Evolutionary conservation across 306 rosid species (phyloP), one percentile per base, ranked within the genome.

Genomic region (Inga laurina): DNA sequence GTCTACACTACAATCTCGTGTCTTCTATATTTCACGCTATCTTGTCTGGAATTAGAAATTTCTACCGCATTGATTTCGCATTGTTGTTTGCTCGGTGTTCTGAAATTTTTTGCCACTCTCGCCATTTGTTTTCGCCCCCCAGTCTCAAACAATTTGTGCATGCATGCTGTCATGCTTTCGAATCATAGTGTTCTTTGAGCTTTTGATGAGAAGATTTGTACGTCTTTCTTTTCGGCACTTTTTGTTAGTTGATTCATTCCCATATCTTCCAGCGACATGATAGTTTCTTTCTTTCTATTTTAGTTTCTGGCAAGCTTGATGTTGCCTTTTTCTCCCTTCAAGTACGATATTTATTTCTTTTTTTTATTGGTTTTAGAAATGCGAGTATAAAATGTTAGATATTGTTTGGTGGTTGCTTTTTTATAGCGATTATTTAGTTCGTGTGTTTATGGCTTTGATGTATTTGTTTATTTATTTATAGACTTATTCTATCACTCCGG

Each of bases 71-170:
- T 80, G 65, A 27, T 84, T 79, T 52, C 48, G 49, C 90, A 80
- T 83, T 88, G 78, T 76, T 80, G 84, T 65, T 77, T 59, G 62
- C 68, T 64, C 62, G 67, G 52, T 82, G 34, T 77, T 77, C 4
- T 75, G 82, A 32, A 78, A 59, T 10, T 61, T 78, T n/a, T 73
- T 44, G 18, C 51, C 34, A 75, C 56, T 22, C 56, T 75, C 61
- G 82, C 86, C 80, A 18, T 85, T 76, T 57, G 46, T 54, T 34
- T 57, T 34, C 4, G 9, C 65, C 44, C 83, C 66, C 24, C 5
- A 3, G 11, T 8, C 70, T 65, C 30, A 82, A 65, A 46, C 69
- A 37, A 19, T 73, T 80, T 41, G 7, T 44, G 75, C 72, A 48
- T 81, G 76, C 52, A 43, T 83, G 86, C 48, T 76, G 43, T 69